phyloP scores from a whole-genome alignment of 805 yeast species.

The Candida tibetensis region DNA sequence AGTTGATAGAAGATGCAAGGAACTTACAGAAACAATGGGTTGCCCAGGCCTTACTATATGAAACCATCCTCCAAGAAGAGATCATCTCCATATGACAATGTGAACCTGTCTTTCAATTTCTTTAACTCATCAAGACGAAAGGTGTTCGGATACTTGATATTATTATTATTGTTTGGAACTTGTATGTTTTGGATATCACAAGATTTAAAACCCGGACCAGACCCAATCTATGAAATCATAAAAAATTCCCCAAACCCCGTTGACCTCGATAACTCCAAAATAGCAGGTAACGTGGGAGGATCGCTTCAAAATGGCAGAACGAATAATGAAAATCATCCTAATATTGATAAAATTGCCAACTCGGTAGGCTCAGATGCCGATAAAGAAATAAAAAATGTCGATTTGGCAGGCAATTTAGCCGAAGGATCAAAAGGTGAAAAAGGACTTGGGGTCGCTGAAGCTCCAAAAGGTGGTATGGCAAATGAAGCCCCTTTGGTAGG shows the following conservation, averaged over 20 bases:
- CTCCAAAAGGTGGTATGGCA: conserved; percentile 47
- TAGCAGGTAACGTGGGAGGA: neutral
- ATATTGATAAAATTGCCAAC: conserved; percentile 27
- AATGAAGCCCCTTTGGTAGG: conserved; percentile 45
- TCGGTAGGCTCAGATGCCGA: conserved; percentile 30
- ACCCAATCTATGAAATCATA: conserved; percentile 24
- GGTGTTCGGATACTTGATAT: conserved; percentile 34
- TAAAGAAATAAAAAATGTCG: conserved; percentile 31
- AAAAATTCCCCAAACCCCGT: conserved; percentile 2
- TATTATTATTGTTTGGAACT: conserved; percentile 35
- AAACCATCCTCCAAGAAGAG: conserved; percentile 36
- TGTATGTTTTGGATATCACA: conserved; percentile 37
- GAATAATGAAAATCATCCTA: conserved; percentile 5
- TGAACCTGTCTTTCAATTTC: conserved; percentile 22
- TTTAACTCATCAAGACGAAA: conserved; percentile 39
- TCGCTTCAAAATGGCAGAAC: conserved; percentile 1
- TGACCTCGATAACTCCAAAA: conserved; percentile 3
- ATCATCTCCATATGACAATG: conserved; percentile 33
- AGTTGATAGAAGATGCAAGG: too few relatives aligned
- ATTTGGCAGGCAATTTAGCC: conserved; percentile 39
- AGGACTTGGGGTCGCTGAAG: conserved; percentile 40
- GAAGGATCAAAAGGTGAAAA: conserved; percentile 38
- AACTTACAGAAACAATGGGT: conserved; percentile 38
- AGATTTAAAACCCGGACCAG: conserved; percentile 29
- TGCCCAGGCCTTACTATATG: conserved; percentile 47